These are phyloP conservation scores for Micractinium conductrix DNA, from an alignment of 139 green algal genomes.

Conservation along the genomic window DNA sequence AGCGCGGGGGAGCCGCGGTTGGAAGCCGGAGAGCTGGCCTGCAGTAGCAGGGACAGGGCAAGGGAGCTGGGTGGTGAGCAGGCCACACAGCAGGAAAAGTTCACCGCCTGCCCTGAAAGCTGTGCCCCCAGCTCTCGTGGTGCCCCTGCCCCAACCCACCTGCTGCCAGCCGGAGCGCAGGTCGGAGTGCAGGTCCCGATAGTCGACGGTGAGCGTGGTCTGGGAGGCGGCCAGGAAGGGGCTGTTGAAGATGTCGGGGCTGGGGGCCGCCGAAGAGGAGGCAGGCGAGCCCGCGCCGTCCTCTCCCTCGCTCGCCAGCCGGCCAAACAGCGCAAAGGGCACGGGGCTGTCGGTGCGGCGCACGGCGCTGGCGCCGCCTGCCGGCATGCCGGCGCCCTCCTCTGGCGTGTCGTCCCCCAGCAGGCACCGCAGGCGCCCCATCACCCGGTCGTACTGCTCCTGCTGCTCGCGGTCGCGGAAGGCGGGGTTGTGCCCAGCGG, in stretches of 20 bases:
- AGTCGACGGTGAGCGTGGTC: slow-evolving; percentile 40
- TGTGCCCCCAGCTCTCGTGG: too few relatives aligned
- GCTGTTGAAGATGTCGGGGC: slow-evolving; percentile 31
- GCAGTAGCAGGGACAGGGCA: too few relatives aligned
- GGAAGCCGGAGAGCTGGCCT: too few relatives aligned
- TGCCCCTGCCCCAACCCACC: slow-evolving; percentile 1
- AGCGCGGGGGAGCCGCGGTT: too few relatives aligned
- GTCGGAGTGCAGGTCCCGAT: slow-evolving; percentile 21
- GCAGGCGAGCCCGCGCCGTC: background rate
- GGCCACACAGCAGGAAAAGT: too few relatives aligned
- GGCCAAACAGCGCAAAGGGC: slow-evolving; percentile 12
- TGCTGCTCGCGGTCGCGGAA: too few relatives aligned
- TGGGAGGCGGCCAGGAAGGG: slow-evolving; percentile 23
- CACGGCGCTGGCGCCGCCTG: background rate
- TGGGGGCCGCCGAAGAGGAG: background rate
- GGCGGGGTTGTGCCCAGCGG: too few relatives aligned
- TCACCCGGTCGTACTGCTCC: too few relatives aligned
- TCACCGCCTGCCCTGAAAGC: too few relatives aligned
- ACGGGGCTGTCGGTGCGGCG: slow-evolving; percentile 5
- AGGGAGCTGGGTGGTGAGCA: too few relatives aligned
- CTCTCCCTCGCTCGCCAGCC: background rate
- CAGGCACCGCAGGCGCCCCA: too few relatives aligned
- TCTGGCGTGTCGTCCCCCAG: too few relatives aligned
- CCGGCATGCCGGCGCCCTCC: slow-evolving; percentile 1
- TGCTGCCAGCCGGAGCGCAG: slow-evolving; percentile 1